A percentile compares a stretch with the other conserved stretches of the same genome.
phyloP scores from a whole-genome alignment of 2,329 filamentous ascomycete genomes.

The Zalaria sp. region DNA sequence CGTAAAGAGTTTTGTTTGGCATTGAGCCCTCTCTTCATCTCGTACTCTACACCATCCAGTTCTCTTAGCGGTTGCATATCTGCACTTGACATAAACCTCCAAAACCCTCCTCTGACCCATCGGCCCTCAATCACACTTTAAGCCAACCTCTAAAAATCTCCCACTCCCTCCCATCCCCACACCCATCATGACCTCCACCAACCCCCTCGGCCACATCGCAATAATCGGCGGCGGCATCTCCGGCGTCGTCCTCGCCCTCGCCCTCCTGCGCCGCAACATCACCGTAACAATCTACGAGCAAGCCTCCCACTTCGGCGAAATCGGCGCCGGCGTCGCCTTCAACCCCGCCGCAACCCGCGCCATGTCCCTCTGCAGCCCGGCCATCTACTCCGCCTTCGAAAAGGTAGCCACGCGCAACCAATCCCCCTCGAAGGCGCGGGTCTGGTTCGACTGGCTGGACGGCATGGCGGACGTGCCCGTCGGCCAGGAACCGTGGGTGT shows the following conservation, averaged over 20 bases:
- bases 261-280: slow-evolving; percentile 29
- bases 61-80: too few species aligned
- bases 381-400: slow-evolving; percentile 27
- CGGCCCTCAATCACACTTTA: too few species aligned
- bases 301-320: slow-evolving; percentile 39
- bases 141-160: too few species aligned
- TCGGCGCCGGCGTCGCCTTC: slow-evolving; percentile 44
- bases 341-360: slow-evolving; percentile 40
- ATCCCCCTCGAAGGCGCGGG: slow-evolving; percentile 19
- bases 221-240: slow-evolving; percentile 47
- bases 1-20: too few species aligned
- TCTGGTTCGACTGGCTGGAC: slow-evolving; percentile 29
- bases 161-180: neutral
- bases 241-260: slow-evolving; percentile 40
- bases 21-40: too few species aligned
- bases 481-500: slow-evolving; percentile 12
- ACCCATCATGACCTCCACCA: slow-evolving; percentile 8
- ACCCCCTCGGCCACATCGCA: slow-evolving; percentile 30
- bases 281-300: slow-evolving; percentile 42
- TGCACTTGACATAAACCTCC: too few species aligned
- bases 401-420: slow-evolving; percentile 26
- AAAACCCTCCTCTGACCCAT: too few species aligned
- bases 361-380: slow-evolving; percentile 38
- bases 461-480: slow-evolving; percentile 15
- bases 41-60: too few species aligned